Conservation (phyloP, 257 asterid genomes). For the Leonotis leonurus region DNA sequence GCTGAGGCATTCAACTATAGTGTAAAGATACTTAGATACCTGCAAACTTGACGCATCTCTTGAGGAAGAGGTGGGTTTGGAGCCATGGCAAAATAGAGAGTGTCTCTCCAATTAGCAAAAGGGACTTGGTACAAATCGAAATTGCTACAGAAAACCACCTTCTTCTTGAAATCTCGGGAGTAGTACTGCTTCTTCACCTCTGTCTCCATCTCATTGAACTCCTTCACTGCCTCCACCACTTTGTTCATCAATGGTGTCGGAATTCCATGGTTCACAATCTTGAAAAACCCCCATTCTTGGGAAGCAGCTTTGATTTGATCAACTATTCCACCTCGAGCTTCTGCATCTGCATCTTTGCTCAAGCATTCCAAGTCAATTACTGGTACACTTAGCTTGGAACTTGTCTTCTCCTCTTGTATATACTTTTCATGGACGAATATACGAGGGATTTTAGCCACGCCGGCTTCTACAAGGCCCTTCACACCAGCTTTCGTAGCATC, state of each 20-base stretch:
- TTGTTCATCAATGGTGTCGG: neutral
- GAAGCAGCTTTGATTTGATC: neutral
- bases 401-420: neutral
- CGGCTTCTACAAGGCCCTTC: conserved; percentile 19
- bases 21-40: conserved; percentile 11
- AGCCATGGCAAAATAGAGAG: conserved; percentile 24
- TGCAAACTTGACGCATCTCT: conserved; percentile 28
- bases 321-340: neutral
- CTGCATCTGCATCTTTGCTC: neutral
- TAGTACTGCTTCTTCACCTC: conserved; percentile 28
- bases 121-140: conserved; percentile 26
- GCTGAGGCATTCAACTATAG: too few species aligned
- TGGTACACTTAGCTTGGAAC: conserved; percentile 1
- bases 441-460: conserved; percentile 8
- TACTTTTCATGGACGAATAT: conserved; percentile 8
- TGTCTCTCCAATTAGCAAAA: conserved; percentile 40
- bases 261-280: conserved; percentile 16
- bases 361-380: neutral
- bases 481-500: too few species aligned
- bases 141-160: conserved; percentile 22
- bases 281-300: conserved; percentile 16
- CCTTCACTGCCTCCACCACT: conserved; percentile 15
- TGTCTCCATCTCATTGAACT: conserved; percentile 26
- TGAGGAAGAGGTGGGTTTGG: conserved; percentile 22
- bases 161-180: conserved; percentile 15